Conservation (phyloP, 2,329 filamentous ascomycete genomes). For the Pseudogymnoascus sp. region DNA sequence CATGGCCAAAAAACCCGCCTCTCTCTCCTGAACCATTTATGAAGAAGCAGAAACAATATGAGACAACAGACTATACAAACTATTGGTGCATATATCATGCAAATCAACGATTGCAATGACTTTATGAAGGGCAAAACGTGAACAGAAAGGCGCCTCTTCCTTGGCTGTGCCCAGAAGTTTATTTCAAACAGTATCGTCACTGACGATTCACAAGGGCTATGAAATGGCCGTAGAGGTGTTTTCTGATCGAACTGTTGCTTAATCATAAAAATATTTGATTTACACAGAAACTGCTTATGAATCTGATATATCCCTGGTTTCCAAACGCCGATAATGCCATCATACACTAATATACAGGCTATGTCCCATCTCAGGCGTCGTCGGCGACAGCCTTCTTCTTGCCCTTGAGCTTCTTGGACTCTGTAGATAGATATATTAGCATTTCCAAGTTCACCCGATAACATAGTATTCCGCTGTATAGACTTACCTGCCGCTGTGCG, state of each 20-base stretch:
- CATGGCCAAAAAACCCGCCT: neutral
- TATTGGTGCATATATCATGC: neutral
- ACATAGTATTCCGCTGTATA: neutral
- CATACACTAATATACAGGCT: constrained; percentile 22
- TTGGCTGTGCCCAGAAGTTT: neutral
- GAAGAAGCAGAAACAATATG: neutral
- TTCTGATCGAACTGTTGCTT: neutral
- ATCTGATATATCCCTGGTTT: constrained; percentile 13
- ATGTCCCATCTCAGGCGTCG: neutral
- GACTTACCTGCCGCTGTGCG: constrained; percentile 42
- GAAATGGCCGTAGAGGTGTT: neutral
- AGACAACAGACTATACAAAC: neutral
- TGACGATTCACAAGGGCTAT: neutral
- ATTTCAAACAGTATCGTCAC: neutral
- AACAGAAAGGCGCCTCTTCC: neutral
- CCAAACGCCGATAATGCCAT: constrained; percentile 26
- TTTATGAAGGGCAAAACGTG: neutral
- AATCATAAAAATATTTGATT: constrained; percentile 6
- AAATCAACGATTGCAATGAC: neutral
- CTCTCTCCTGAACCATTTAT: neutral
- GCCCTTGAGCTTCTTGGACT: constrained; percentile 39
- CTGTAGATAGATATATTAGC: constrained; percentile 22
- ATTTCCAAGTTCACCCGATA: neutral
- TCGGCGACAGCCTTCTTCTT: constrained; percentile 33
- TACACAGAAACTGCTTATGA: constrained; percentile 4